Conservation (phyloP, 2,329 filamentous ascomycete genomes). For the Simplicillium aogashimaense region DNA sequence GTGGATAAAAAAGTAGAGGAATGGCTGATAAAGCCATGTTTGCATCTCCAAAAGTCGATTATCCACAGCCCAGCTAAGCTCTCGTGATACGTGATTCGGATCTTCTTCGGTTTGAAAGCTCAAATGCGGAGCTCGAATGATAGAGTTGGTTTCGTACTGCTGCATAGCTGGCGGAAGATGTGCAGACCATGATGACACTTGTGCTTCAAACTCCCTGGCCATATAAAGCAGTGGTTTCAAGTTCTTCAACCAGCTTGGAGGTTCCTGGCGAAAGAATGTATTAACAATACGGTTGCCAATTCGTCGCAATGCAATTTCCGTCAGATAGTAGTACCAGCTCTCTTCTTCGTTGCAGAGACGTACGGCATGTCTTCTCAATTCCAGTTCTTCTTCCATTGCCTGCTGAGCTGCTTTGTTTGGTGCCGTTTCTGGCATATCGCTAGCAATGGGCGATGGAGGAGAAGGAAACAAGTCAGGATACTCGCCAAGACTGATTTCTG, state of each 20-base stretch:
- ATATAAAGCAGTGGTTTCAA: conserved; percentile 11
- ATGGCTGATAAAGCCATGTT: conserved; percentile 12
- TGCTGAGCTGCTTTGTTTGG: neutral
- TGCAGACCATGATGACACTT: conserved; percentile 13
- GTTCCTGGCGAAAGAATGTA: conserved; percentile 12
- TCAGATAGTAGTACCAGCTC: conserved; percentile 33
- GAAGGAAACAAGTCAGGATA: conserved; percentile 21
- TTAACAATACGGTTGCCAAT: conserved; percentile 29
- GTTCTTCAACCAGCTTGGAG: conserved; percentile 9
- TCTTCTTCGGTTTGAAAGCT: conserved; percentile 5
- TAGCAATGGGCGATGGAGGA: conserved; percentile 11
- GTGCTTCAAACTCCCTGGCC: conserved; percentile 13
- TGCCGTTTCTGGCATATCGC: neutral
- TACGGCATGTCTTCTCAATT: conserved; percentile 9
- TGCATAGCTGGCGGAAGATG: conserved; percentile 10
- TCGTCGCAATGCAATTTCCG: conserved; percentile 29
- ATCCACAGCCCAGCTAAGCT: conserved; percentile 13
- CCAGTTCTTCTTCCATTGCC: conserved; percentile 6
- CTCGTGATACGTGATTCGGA: conserved; percentile 9
- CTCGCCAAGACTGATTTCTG: conserved; percentile 21
- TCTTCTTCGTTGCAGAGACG: conserved; percentile 18
- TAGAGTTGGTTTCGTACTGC: conserved; percentile 8
- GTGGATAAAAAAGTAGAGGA: conserved; percentile 12
- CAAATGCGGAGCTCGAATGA: conserved; percentile 8
- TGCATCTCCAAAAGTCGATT: conserved; percentile 13